Evolutionary conservation across 2,329 filamentous ascomycete species (phyloP).

Genomic region (Zelopaecilomyces penicillatus): DNA sequence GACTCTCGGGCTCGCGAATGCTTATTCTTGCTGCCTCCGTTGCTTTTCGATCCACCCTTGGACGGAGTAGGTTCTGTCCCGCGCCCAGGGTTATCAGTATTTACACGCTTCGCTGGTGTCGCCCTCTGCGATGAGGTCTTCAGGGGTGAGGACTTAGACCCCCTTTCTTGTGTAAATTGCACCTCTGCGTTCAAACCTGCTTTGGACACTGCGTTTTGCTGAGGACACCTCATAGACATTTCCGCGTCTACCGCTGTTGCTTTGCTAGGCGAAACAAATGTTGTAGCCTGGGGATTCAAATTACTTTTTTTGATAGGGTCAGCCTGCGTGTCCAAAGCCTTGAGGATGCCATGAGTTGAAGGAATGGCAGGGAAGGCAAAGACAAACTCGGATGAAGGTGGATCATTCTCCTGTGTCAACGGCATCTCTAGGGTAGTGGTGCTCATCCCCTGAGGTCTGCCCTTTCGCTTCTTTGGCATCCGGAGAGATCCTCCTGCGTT

Average conservation of each 20-base stretch:
- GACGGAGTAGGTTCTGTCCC: background rate
- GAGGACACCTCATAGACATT: no score
- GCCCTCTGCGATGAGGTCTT: no score
- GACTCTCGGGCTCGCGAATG: background rate
- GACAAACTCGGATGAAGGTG: constrained; percentile 11
- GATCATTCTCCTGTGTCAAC: background rate
- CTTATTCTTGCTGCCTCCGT: background rate
- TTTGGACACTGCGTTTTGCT: no score
- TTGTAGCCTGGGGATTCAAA: constrained; percentile 7
- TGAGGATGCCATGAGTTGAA: background rate
- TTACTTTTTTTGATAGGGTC: constrained; percentile 4
- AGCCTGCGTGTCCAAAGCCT: background rate
- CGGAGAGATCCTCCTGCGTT: constrained; percentile 26
- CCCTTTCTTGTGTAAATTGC: no score
- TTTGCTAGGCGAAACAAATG: constrained; percentile 7
- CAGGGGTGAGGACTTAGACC: no score
- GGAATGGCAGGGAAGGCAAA: constrained; percentile 7
- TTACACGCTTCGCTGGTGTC: no score
- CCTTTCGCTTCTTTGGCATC: constrained; percentile 21
- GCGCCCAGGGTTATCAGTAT: background rate
- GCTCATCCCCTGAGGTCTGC: constrained; percentile 5
- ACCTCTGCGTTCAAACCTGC: no score
- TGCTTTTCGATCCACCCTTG: background rate
- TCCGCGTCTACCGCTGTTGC: background rate
- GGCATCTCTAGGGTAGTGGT: constrained; percentile 4